phyloP scores from a whole-genome alignment of 163 green algal genomes.

The Smithsoniella earleae region DNA sequence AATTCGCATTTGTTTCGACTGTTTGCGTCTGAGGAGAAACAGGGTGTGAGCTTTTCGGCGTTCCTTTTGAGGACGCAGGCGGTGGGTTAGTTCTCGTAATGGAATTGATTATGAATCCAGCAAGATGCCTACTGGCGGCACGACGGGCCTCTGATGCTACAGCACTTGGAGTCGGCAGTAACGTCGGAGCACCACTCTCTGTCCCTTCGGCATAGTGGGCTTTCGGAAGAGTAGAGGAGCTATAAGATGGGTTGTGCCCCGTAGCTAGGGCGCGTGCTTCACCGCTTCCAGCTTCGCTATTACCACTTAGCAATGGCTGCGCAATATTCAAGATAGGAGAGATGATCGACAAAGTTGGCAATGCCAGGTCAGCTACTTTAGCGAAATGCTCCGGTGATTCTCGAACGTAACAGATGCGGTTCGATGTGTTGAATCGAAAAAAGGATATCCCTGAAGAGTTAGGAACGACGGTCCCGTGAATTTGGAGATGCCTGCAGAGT shows the following conservation, averaged over 20 bases:
- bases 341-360: not conserved
- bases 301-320: too few species aligned
- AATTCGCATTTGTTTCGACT: too few species aligned
- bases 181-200: not conserved
- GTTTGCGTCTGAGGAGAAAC: too few species aligned
- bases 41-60: too few species aligned
- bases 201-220: not conserved
- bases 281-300: too few species aligned
- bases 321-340: not conserved
- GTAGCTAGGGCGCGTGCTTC: too few species aligned
- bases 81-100: too few species aligned
- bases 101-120: too few species aligned
- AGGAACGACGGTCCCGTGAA: conserved; percentile 7
- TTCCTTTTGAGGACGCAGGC: too few species aligned
- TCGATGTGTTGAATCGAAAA: conserved; percentile 14
- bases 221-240: not conserved
- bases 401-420: conserved; percentile 21
- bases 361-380: not conserved
- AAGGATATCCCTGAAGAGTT: conserved; percentile 29
- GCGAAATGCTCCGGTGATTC: conserved; percentile 26
- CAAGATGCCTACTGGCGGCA: not conserved
- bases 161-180: not conserved
- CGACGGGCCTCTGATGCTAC: not conserved
- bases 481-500: conserved; percentile 18
- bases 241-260: not conserved